Percentiles rank a stretch among this genome's conserved stretches.
These are phyloP conservation scores for Trapa incisa DNA, from an alignment of 345 rosid genomes.

Conservation along the genomic window DNA sequence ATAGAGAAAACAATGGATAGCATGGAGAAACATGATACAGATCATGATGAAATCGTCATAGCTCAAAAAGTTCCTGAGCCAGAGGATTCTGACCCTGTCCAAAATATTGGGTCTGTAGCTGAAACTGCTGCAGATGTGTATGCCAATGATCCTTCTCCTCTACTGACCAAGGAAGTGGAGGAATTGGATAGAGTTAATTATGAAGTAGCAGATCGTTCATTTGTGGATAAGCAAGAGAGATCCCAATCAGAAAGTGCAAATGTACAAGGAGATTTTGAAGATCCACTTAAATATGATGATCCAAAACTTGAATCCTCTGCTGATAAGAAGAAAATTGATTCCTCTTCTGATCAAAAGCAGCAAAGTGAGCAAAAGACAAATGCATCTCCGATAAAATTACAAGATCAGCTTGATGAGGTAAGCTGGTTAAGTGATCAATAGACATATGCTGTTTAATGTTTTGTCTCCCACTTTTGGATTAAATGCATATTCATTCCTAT, in stretches of 20 bases:
- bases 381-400: slow-evolving; percentile 31
- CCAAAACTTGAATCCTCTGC: slow-evolving; percentile 20
- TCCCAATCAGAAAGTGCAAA: slow-evolving; percentile 24
- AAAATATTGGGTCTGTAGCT: slow-evolving; percentile 28
- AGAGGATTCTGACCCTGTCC: slow-evolving; percentile 21
- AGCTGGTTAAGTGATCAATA: slow-evolving; percentile 3
- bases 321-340: slow-evolving; percentile 13
- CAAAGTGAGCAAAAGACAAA: slow-evolving; percentile 32
- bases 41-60: slow-evolving; percentile 25
- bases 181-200: slow-evolving; percentile 25
- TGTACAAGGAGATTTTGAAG: slow-evolving; percentile 25
- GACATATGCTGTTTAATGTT: not conserved
- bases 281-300: slow-evolving; percentile 25
- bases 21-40: slow-evolving; percentile 20
- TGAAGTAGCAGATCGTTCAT: slow-evolving; percentile 27
- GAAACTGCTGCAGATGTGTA: slow-evolving; percentile 33
- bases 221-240: slow-evolving; percentile 31
- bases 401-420: slow-evolving; percentile 96
- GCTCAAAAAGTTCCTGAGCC: slow-evolving; percentile 16
- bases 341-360: slow-evolving; percentile 29
- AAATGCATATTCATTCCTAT: not conserved
- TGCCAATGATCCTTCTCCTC: slow-evolving; percentile 22
- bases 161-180: slow-evolving; percentile 38
- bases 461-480: not conserved
- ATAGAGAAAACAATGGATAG: slow-evolving; percentile 23